Evolutionary conservation across 1,139 yeast species (phyloP).

Genomic region (Hemisphaericaspora subhashii): DNA sequence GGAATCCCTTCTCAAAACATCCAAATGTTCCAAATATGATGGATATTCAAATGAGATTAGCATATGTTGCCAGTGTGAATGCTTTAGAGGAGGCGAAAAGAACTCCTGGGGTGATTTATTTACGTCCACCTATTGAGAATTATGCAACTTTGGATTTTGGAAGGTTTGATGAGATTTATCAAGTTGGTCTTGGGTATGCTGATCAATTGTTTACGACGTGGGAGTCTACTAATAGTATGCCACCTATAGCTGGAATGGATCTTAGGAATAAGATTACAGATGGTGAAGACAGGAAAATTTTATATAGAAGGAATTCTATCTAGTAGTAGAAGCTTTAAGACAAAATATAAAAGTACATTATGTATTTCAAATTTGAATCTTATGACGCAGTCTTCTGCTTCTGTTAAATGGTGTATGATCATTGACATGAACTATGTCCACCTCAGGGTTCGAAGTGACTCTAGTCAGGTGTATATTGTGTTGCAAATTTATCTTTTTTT

Average conservation of each 20-base stretch:
- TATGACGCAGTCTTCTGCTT: no score
- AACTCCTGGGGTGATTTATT: conserved; percentile 84
- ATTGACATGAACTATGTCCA: no score
- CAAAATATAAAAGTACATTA: no score
- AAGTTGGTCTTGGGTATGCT: conserved; percentile 79
- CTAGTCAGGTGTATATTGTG: no score
- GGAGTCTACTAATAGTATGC: conserved; percentile 54
- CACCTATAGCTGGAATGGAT: conserved; percentile 59
- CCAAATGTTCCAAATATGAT: conserved; percentile 94
- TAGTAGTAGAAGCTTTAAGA: no score
- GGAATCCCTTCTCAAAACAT: conserved; percentile 86
- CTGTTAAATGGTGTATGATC: no score
- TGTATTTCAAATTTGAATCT: no score
- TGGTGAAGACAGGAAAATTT: conserved; percentile 20
- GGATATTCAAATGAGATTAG: conserved; percentile 89
- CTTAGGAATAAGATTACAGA: conserved; percentile 19
- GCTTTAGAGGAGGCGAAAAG: conserved; percentile 85
- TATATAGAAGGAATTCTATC: conserved; percentile 66
- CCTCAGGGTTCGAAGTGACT: no score
- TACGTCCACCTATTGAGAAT: conserved; percentile 91
- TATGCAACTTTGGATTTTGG: conserved; percentile 92
- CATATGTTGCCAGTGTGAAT: conserved; percentile 93
- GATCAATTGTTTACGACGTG: conserved; percentile 55
- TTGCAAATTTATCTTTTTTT: no score
- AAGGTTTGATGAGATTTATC: conserved; percentile 84